These are phyloP conservation scores for Penicillium sp. DNA, from an alignment of 2,329 filamentous ascomycete species.

Conservation along the genomic window DNA sequence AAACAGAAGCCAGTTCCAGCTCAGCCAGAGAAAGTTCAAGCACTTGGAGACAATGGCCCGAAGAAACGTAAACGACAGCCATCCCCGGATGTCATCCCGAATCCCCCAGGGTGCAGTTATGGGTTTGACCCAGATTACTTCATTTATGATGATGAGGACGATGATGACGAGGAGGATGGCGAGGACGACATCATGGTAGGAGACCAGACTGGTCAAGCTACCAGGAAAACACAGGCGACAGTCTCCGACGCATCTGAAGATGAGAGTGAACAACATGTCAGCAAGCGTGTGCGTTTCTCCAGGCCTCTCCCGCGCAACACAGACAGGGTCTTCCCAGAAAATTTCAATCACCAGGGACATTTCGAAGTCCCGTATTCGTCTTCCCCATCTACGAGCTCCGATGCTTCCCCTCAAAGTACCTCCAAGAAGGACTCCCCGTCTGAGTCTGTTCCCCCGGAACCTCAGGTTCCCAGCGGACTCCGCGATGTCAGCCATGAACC, in stretches of 20 bases:
- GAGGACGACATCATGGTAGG: slow-evolving; percentile 27
- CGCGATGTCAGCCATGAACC: background rate
- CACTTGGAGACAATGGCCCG: background rate
- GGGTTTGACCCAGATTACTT: slow-evolving; percentile 42
- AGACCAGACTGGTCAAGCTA: slow-evolving; percentile 7
- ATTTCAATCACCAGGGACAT: background rate
- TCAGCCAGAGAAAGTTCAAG: background rate
- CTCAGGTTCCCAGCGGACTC: background rate
- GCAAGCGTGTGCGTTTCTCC: background rate
- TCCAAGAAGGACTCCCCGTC: background rate
- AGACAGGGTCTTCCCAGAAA: background rate
- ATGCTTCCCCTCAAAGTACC: background rate
- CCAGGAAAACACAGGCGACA: background rate
- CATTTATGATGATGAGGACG: slow-evolving; percentile 32
- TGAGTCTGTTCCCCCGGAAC: background rate
- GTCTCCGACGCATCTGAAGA: background rate
- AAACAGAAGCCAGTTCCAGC: slow-evolving; percentile 5
- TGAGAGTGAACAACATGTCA: background rate
- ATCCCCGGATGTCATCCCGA: slow-evolving; percentile 42
- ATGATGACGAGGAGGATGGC: slow-evolving; percentile 30
- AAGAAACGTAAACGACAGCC: slow-evolving; percentile 42
- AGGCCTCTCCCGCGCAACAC: background rate
- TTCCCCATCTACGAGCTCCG: background rate
- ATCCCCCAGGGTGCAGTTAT: slow-evolving; percentile 41
- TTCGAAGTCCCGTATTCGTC: background rate